Evolutionary conservation across 352 stramenopile genomes (phyloP).

Genomic region (Globisporangium orthogonon): DNA sequence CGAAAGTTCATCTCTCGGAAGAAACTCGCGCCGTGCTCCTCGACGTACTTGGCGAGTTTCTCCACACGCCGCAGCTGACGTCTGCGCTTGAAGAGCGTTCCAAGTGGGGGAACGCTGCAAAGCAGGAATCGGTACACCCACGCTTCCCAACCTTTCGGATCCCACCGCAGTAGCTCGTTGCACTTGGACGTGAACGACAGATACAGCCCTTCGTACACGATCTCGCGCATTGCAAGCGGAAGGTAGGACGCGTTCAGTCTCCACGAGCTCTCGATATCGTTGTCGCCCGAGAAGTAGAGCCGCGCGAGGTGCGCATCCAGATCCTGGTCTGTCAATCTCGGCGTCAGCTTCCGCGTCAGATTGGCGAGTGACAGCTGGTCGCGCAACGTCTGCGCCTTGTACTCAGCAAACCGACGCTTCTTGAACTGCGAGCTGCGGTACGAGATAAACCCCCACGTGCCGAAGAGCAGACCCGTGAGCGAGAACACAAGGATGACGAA

Average conservation of each 20-base stretch:
- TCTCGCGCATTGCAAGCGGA: constrained; percentile 43
- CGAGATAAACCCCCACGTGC: constrained; percentile 62
- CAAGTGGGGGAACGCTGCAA: constrained; percentile 32
- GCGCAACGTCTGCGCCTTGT: constrained; percentile 65
- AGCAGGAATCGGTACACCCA: constrained; percentile 58
- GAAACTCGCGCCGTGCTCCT: constrained; percentile 61
- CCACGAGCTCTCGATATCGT: constrained; percentile 65
- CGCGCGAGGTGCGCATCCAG: constrained; percentile 60
- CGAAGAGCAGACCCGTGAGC: constrained; percentile 46
- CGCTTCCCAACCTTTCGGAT: constrained; percentile 49
- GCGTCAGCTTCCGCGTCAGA: constrained; percentile 63
- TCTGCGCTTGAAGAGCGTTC: constrained; percentile 58
- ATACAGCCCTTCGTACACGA: constrained; percentile 76
- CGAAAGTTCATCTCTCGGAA: constrained; percentile 81
- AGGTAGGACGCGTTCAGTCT: constrained; percentile 55
- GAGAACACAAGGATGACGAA: constrained; percentile 69
- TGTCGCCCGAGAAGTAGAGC: constrained; percentile 69
- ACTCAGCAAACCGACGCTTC: constrained; percentile 53
- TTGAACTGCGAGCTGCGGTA: constrained; percentile 46
- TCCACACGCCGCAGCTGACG: constrained; percentile 61
- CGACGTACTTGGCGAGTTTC: constrained; percentile 59
- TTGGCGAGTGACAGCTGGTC: constrained; percentile 69
- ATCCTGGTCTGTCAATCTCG: constrained; percentile 74
- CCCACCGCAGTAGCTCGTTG: constrained; percentile 65
- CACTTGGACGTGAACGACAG: constrained; percentile 60